Evolutionary conservation across 2,329 filamentous ascomycete genomes (phyloP).

Genomic region (Daldinia eschscholtzii): DNA sequence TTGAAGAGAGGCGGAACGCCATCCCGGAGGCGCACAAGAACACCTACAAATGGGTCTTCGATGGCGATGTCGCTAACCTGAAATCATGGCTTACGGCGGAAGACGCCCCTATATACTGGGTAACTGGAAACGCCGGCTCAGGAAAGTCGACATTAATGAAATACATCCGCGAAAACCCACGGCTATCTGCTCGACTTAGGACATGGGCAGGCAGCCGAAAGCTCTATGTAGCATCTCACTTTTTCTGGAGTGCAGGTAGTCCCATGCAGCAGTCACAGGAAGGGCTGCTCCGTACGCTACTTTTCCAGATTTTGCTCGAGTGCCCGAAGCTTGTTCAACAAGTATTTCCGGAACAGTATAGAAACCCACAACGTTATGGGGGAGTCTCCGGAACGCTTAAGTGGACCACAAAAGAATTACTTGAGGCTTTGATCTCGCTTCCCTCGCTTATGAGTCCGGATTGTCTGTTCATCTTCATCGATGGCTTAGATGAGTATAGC

Average conservation of each 20-base stretch:
- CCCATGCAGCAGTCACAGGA: constrained; percentile 21
- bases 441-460: constrained; percentile 3
- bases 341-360: background rate
- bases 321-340: background rate
- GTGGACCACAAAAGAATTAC: constrained; percentile 6
- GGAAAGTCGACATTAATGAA: constrained; percentile 29
- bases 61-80: constrained; percentile 7
- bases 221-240: constrained; percentile 7
- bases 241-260: constrained; percentile 21
- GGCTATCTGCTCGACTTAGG: background rate
- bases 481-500: constrained; percentile 15
- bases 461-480: constrained; percentile 14
- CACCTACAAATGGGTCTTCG: constrained; percentile 15
- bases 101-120: constrained; percentile 15
- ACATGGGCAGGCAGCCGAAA: background rate
- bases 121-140: constrained; percentile 18
- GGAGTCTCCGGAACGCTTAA: background rate
- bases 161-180: constrained; percentile 2
- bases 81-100: constrained; percentile 1
- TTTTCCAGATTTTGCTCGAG: constrained; percentile 17
- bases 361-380: background rate
- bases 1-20: constrained; percentile 2
- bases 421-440: constrained; percentile 2
- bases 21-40: constrained; percentile 3
- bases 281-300: constrained; percentile 10